These are phyloP conservation scores for Phytophthora tubulina DNA, from an alignment of 352 stramenopile genomes.

Conservation along the genomic window DNA sequence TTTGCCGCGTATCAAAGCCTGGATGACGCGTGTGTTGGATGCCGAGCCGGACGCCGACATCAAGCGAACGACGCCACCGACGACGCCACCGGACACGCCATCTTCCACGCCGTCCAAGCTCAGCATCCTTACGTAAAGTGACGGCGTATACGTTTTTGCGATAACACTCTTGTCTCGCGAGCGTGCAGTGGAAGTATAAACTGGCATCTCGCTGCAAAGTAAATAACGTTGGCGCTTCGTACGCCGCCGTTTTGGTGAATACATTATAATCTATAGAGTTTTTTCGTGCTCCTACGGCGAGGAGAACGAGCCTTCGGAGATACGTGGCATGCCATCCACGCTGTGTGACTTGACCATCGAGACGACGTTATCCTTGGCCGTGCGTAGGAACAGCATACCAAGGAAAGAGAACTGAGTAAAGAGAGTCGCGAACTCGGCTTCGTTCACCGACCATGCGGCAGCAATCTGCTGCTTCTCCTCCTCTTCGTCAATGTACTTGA, in stretches of 20 bases:
- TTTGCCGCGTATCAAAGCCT: constrained; percentile 71
- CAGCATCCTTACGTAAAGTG: constrained; percentile 26
- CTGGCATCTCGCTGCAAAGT: constrained; percentile 11
- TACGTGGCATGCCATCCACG: constrained; percentile 60
- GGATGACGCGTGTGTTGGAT: constrained; percentile 62
- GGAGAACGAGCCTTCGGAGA: constrained; percentile 58
- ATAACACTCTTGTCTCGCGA: too few species aligned
- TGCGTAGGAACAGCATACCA: constrained; percentile 70
- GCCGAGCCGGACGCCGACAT: constrained; percentile 76
- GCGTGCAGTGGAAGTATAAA: constrained; percentile 2
- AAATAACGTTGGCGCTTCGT: constrained; percentile 21
- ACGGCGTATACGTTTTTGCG: not conserved
- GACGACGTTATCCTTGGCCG: constrained; percentile 71
- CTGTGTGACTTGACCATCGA: constrained; percentile 58
- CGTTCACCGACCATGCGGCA: constrained; percentile 46
- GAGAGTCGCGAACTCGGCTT: constrained; percentile 52
- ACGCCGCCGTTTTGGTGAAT: constrained; percentile 27
- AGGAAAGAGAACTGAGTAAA: constrained; percentile 74
- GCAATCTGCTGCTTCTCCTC: constrained; percentile 29
- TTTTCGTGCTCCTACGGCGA: constrained; percentile 5
- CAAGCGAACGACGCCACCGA: constrained; percentile 36
- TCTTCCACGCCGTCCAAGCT: constrained; percentile 26
- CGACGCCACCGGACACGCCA: constrained; percentile 16
- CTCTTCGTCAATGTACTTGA: constrained; percentile 61
- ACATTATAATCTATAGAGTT: constrained; percentile 22